Evolutionary conservation across 2,329 filamentous ascomycete species (phyloP).

Genomic region (Cercospora sp.): DNA sequence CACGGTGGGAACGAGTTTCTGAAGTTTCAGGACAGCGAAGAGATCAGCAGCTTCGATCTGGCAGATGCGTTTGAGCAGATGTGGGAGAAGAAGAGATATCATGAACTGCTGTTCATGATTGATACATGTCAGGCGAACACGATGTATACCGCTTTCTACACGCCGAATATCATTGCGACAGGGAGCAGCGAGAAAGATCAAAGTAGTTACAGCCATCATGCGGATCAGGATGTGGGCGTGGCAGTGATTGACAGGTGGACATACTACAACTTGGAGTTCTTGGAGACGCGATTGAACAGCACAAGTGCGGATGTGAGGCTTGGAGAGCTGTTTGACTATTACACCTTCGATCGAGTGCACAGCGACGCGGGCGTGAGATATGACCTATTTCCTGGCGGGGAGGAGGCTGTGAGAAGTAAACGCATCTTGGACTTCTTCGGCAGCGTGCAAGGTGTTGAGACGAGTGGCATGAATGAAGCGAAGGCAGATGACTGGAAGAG

Average conservation of each 20-base stretch:
- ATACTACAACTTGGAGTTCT: conserved; percentile 96
- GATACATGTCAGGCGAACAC: conserved; percentile 99
- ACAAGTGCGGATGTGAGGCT: conserved; percentile 80
- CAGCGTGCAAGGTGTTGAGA: conserved; percentile 95
- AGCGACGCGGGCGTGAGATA: conserved; percentile 88
- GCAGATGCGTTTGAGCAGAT: conserved; percentile 98
- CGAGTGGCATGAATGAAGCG: conserved; percentile 53
- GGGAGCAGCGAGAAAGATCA: conserved; percentile 96
- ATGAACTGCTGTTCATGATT: conserved; percentile 99
- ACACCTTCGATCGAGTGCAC: conserved; percentile 92
- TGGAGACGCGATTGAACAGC: conserved; percentile 85
- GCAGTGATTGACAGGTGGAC: conserved; percentile 98
- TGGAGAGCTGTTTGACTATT: conserved; percentile 93
- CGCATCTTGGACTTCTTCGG: conserved; percentile 97
- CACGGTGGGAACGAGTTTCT: conserved; percentile 97
- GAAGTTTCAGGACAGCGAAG: conserved; percentile 97
- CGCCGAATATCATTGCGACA: conserved; percentile 95
- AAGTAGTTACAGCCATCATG: conserved; percentile 95
- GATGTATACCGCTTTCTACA: conserved; percentile 98
- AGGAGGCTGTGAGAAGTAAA: conserved; percentile 71
- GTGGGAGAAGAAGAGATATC: conserved; percentile 99
- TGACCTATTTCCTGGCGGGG: conserved; percentile 88
- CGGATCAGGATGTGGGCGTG: conserved; percentile 95
- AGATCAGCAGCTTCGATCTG: conserved; percentile 93
- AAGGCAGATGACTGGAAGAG: conserved; percentile 55